A percentile compares a stretch with the other conserved stretches of the same genome.
phyloP scores from a whole-genome alignment of 1,139 yeast species.

The Protomyces arabidopsidicola region DNA sequence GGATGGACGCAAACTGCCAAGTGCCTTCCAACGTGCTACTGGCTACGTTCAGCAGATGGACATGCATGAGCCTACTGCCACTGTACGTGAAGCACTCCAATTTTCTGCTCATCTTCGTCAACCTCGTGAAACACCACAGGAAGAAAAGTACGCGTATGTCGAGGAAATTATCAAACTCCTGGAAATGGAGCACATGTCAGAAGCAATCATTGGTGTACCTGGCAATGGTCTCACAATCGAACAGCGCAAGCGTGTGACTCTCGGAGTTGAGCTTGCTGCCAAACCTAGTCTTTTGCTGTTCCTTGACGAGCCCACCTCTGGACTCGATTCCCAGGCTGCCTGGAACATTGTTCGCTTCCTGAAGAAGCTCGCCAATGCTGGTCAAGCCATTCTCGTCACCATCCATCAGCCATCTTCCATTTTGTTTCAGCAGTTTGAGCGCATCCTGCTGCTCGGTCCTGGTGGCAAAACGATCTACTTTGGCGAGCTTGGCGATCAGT shows the following conservation, averaged over 20 bases:
- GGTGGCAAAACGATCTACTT: conserved; percentile 80
- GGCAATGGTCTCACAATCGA: conserved; percentile 78
- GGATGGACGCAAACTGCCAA: conserved; percentile 52
- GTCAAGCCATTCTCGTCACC: conserved; percentile 70
- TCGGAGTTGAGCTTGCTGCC: conserved; percentile 69
- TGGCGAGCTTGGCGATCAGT: conserved; percentile 69
- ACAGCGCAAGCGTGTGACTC: conserved; percentile 75
- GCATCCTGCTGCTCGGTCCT: conserved; percentile 61
- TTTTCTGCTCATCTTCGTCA: conserved; percentile 69
- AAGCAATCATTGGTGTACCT: conserved; percentile 69
- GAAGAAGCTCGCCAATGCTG: conserved; percentile 53
- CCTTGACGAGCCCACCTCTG: conserved; percentile 85
- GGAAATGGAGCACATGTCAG: conserved; percentile 74
- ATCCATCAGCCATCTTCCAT: conserved; percentile 64
- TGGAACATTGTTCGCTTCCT: conserved; percentile 61
- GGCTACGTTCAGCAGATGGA: conserved; percentile 68
- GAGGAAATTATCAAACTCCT: conserved; percentile 58
- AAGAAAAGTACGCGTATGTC: conserved; percentile 43
- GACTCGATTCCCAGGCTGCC: conserved; percentile 77
- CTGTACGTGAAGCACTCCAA: conserved; percentile 69
- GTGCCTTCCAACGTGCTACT: conserved; percentile 55
- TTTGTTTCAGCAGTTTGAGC: conserved; percentile 64
- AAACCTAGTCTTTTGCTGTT: conserved; percentile 61
- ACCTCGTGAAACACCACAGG: conserved; percentile 36
- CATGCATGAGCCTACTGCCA: conserved; percentile 57